These are phyloP conservation scores for Aspergillus sclerotiicarbonarius DNA, from an alignment of 495 filamentous ascomycete genomes.

Conservation along the genomic window DNA sequence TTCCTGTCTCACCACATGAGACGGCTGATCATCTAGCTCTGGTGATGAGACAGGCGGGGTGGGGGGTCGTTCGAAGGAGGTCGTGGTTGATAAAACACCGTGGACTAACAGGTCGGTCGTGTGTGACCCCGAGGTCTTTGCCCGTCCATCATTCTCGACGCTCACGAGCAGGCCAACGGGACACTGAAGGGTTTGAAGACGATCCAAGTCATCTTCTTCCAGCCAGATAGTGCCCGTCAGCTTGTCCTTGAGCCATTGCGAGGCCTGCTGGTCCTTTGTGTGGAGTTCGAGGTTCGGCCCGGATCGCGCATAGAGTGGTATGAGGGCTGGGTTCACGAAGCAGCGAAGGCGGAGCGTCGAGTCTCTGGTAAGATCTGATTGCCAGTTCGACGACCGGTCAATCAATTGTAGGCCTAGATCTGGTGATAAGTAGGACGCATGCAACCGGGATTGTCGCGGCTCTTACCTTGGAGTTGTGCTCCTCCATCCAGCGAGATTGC, in stretches of 20 bases:
- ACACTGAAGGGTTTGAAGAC: conserved; percentile 36
- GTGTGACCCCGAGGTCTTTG: conserved; percentile 20
- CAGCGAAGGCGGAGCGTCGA: conserved; percentile 39
- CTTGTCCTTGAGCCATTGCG: conserved; percentile 44
- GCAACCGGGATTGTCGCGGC: background rate
- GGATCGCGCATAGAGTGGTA: conserved; percentile 49
- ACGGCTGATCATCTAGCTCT: conserved; percentile 18
- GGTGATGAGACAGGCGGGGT: conserved; percentile 48
- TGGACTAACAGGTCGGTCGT: conserved; percentile 58
- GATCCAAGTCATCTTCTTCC: conserved; percentile 32
- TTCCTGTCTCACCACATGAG: conserved; percentile 19
- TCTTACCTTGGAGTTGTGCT: conserved; percentile 37
- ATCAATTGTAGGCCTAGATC: conserved; percentile 37
- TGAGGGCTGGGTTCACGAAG: conserved; percentile 46
- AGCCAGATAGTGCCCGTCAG: conserved; percentile 34
- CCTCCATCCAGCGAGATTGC: conserved; percentile 29
- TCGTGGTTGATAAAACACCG: conserved; percentile 37
- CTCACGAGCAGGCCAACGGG: conserved; percentile 41
- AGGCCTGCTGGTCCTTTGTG: conserved; percentile 33
- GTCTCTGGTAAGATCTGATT: conserved; percentile 38
- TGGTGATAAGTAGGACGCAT: conserved; percentile 5
- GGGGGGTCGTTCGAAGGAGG: conserved; percentile 35
- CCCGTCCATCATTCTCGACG: conserved; percentile 22
- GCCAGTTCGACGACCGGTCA: conserved; percentile 37
- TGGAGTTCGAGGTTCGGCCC: conserved; percentile 51